Conservation (phyloP, 768 basidiomycete genomes). For the Rhodotorula kratochvilovae region DNA sequence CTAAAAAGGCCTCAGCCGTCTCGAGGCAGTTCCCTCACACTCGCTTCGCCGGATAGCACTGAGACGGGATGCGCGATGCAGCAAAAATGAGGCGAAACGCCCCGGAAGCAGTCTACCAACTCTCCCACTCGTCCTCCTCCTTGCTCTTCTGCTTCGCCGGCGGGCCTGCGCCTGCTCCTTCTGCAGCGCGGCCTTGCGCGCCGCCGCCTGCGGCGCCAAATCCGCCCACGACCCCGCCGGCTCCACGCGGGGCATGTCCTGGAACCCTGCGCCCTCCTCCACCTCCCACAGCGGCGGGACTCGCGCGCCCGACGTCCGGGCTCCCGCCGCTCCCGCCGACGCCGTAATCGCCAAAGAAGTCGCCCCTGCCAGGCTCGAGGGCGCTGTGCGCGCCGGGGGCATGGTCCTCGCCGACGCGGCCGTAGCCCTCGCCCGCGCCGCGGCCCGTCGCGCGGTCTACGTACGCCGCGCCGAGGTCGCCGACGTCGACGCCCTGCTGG, state of each 20-base stretch:
- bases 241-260: conserved; percentile 15
- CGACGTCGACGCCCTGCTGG: conserved; percentile 76
- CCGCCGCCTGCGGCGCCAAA: conserved; percentile 32
- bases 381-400: conserved; percentile 7
- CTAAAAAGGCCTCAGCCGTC: neutral
- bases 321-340: neutral
- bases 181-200: conserved; percentile 1
- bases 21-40: neutral
- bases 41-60: too few species aligned
- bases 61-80: too few species aligned
- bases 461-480: conserved; percentile 34
- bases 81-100: too few species aligned
- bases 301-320: neutral
- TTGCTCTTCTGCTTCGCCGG: conserved; percentile 1
- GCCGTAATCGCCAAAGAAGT: conserved; percentile 24
- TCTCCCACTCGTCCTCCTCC: conserved; percentile 33
- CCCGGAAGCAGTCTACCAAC: conserved; percentile 2
- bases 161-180: conserved; percentile 1
- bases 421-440: conserved; percentile 35
- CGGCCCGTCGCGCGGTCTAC: conserved; percentile 30
- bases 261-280: neutral
- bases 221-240: conserved; percentile 16
- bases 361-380: conserved; percentile 1
- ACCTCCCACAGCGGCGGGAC: neutral
- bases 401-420: conserved; percentile 11